Evolutionary conservation across 1,284 basidiomycete genomes (phyloP).

Genomic region (Phellopilus nigrolimitatus): DNA sequence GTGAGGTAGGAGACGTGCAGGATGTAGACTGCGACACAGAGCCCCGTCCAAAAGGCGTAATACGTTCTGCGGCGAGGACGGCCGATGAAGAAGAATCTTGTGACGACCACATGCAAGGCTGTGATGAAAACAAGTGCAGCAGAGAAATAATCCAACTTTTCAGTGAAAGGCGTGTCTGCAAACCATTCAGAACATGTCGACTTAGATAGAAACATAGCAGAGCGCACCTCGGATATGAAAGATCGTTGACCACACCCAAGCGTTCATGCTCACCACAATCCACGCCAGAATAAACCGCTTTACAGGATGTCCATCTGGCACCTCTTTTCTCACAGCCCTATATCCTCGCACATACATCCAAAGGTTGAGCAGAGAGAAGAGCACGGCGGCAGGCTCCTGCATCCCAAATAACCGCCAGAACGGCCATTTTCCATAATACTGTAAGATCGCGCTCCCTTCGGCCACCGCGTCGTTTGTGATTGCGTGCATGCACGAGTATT

Average conservation of each 20-base stretch:
- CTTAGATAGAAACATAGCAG: background rate
- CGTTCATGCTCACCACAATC: slow-evolving; percentile 76
- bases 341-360: slow-evolving; percentile 63
- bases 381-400: slow-evolving; percentile 92
- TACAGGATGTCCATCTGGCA: slow-evolving; percentile 65
- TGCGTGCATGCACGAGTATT: slow-evolving; percentile 83
- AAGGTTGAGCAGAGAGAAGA: slow-evolving; percentile 86
- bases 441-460: slow-evolving; percentile 44
- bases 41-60: slow-evolving; percentile 36
- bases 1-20: slow-evolving; percentile 78
- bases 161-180: slow-evolving; percentile 78
- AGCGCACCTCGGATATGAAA: slow-evolving; percentile 87
- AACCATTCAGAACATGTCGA: slow-evolving; percentile 16
- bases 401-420: slow-evolving; percentile 83
- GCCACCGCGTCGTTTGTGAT: slow-evolving; percentile 63
- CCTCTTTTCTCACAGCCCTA: slow-evolving; percentile 40
- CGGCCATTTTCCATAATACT: slow-evolving; percentile 97
- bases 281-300: slow-evolving; percentile 65
- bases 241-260: slow-evolving; percentile 90
- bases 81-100: slow-evolving; percentile 74
- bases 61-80: slow-evolving; percentile 20
- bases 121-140: slow-evolving; percentile 81
- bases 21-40: slow-evolving; percentile 51
- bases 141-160: slow-evolving; percentile 93
- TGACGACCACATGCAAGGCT: slow-evolving; percentile 67